phyloP scores from a whole-genome alignment of 169 alveolate genomes.

The Cytauxzoon felis region DNA sequence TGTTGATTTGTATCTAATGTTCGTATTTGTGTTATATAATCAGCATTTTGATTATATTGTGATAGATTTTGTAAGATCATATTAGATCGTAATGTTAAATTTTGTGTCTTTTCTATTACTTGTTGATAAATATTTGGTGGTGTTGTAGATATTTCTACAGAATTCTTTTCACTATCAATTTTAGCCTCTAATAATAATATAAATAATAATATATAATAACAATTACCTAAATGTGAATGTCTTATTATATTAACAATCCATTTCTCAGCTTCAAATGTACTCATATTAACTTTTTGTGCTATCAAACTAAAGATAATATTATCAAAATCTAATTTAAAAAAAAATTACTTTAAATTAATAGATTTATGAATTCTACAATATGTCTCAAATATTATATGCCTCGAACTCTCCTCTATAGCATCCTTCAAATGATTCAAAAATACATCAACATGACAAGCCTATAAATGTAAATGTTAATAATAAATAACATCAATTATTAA shows the following conservation, averaged over 20 bases:
- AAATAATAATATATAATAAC: constrained; percentile 15
- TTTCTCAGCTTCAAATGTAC: constrained; percentile 84
- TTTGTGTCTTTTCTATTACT: constrained; percentile 82
- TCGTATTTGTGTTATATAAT: constrained; percentile 9
- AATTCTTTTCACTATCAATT: constrained; percentile 86
- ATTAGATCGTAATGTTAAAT: constrained; percentile 74
- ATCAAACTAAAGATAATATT: constrained; percentile 66
- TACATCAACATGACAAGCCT: constrained; percentile 74
- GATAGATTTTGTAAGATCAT: constrained; percentile 75
- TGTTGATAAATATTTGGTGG: constrained; percentile 83
- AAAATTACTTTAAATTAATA: constrained; percentile 75
- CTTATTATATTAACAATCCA: constrained; percentile 89
- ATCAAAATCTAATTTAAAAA: not conserved
- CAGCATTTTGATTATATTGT: constrained; percentile 41
- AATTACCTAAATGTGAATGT: constrained; percentile 69
- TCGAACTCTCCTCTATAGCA: constrained; percentile 81
- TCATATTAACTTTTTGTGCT: constrained; percentile 82
- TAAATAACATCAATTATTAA: not conserved
- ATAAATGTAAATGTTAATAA: constrained; percentile 4
- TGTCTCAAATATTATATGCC: constrained; percentile 85
- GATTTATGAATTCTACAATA: constrained; percentile 89
- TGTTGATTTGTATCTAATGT: not conserved
- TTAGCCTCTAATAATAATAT: constrained; percentile 82
- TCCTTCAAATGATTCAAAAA: constrained; percentile 80
- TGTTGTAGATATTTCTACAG: constrained; percentile 85